Evolutionary conservation across 2,329 filamentous ascomycete genomes (phyloP), one percentile per base, ranked within the genome.

Genomic region (Alternaria postmessia): DNA sequence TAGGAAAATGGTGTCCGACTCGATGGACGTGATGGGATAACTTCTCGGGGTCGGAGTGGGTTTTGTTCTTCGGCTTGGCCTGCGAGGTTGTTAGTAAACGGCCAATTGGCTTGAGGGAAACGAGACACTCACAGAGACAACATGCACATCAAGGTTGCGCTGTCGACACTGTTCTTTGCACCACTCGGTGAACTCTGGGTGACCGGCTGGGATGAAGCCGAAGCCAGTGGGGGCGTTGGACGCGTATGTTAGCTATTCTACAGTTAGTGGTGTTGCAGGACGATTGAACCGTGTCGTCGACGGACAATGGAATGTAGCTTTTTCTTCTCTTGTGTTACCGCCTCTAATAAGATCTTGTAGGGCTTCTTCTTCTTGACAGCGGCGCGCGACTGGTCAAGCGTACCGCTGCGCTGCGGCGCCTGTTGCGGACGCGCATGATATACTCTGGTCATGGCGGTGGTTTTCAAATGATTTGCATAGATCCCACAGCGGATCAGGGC

Each of bases 1-100:
- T 83, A 7, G 86, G 86, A 62, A 90, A 89, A 70, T 89, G 87
- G 71, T 87, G 86, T 16, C 88, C 88, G 62, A 89, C 83, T 41
- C 87, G 83, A 66, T 87, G 83, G 49, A 88, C 83, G 70, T 89
- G 86, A 67, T 87, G 83, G 2, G 86, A 87, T 3, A 89, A 76
- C 60, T 84, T 82, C 53, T 85, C 82, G 12, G 79, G 82, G 49
- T 82, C 76, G 61, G 79, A 76, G 67, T 85, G 81, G 28, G 80
- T 83, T 46, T 81, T 84, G 61, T 82, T 85, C 81, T 85, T 75
- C 1, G 76, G 75, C 54, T 73, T 75, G 8, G 72, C 74, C 78
- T 75, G 68, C 72, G 26, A 5, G 34, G 47, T 14, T 69, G 48
- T 68, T 22, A 67, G 61, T 62, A 9, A 5, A 14, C 12, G 32